Conservation (phyloP, 2,329 filamentous ascomycete genomes). For the Cladosporium sp. region DNA sequence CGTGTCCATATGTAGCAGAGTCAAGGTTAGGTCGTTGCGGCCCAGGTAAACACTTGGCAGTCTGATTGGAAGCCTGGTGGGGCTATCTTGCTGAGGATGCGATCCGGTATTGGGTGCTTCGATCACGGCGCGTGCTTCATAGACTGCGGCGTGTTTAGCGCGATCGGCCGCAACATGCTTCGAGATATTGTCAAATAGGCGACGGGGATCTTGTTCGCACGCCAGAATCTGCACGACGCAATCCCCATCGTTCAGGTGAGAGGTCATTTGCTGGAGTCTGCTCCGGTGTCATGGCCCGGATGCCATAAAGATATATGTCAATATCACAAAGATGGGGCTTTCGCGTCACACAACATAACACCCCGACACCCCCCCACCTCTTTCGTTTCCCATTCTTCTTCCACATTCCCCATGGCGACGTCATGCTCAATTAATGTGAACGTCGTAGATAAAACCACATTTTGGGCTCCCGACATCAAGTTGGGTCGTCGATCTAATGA, state of each 20-base stretch:
- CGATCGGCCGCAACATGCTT: not conserved
- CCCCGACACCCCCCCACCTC: not conserved
- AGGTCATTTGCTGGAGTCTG: not conserved
- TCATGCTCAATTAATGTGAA: not conserved
- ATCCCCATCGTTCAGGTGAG: not conserved
- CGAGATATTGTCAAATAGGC: not conserved
- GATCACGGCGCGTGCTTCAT: not conserved
- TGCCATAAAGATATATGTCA: not conserved
- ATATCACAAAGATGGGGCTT: not conserved
- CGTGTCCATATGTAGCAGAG: not conserved
- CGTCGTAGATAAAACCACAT: no score
- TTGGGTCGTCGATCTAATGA: not conserved
- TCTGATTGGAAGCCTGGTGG: not conserved
- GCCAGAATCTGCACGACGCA: not conserved
- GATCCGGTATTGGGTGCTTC: not conserved
- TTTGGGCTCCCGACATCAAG: not conserved
- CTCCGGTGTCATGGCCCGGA: not conserved
- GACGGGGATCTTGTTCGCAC: not conserved
- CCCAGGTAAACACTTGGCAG: not conserved
- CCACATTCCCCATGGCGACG: not conserved
- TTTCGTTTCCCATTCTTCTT: not conserved
- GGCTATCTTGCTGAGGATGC: not conserved
- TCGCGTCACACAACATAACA: not conserved
- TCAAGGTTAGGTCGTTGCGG: not conserved
- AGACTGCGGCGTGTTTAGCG: not conserved